Percentiles rank a stretch among this genome's conserved stretches.
Evolutionary conservation across 257 asterid species (phyloP).

Genomic region (Mentha longifolia): DNA sequence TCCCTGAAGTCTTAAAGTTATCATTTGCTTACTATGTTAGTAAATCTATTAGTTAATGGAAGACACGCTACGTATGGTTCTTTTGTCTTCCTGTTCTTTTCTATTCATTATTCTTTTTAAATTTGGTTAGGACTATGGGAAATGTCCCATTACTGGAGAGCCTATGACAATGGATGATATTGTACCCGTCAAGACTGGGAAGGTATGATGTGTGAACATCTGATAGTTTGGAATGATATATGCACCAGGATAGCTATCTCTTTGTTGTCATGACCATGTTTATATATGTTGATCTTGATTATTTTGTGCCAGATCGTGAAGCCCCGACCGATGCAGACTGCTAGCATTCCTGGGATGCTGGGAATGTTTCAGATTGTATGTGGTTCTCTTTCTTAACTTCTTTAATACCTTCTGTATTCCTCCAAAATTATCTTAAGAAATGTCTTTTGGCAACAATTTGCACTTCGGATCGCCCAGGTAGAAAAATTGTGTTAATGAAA

Average conservation of each 20-base stretch:
- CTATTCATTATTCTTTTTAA: background rate
- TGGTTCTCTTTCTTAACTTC: conserved; percentile 32
- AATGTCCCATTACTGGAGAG: conserved; percentile 96
- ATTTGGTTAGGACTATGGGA: conserved; percentile 77
- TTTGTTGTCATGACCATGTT: conserved; percentile 18
- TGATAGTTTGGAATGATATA: background rate
- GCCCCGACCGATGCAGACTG: conserved; percentile 97
- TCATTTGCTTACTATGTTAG: background rate
- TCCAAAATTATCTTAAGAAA: conserved; percentile 10
- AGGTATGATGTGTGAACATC: conserved; percentile 50
- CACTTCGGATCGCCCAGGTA: background rate
- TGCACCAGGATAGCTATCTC: background rate
- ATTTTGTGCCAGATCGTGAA: conserved; percentile 75
- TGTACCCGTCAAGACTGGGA: conserved; percentile 82
- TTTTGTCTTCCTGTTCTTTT: background rate
- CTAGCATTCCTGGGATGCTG: conserved; percentile 98
- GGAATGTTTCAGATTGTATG: conserved; percentile 96
- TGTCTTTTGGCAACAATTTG: conserved; percentile 13
- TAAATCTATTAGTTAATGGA: conserved; percentile 21
- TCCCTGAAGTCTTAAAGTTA: background rate
- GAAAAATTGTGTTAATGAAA: conserved; percentile 10
- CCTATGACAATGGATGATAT: conserved; percentile 81
- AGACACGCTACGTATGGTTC: background rate
- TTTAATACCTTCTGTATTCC: conserved; percentile 8
- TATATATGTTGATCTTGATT: conserved; percentile 27